These are phyloP conservation scores for Bimuria novae-zelandiae DNA, from an alignment of 2,329 filamentous ascomycete genomes.

Conservation along the genomic window DNA sequence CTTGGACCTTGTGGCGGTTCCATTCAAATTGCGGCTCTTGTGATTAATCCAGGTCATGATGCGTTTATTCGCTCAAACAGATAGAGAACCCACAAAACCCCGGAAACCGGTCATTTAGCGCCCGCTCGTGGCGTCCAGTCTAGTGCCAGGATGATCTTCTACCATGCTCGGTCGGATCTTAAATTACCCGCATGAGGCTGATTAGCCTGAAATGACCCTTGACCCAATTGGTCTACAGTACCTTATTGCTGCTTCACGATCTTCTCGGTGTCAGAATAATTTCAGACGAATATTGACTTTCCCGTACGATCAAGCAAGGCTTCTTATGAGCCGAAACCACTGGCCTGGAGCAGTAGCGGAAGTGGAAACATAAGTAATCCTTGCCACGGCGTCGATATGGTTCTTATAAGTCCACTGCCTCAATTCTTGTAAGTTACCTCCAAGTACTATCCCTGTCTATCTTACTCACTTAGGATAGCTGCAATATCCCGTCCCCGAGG, in stretches of 20 bases:
- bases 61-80: constrained; percentile 18
- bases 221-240: constrained; percentile 5
- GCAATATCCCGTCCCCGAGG: constrained; percentile 22
- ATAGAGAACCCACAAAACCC: constrained; percentile 13
- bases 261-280: not conserved
- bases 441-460: not conserved
- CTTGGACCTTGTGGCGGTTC: constrained; percentile 13
- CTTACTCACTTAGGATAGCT: not conserved
- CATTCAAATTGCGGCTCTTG: constrained; percentile 28
- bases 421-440: not conserved
- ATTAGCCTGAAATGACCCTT: constrained; percentile 37
- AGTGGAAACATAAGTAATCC: too few species aligned
- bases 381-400: too few species aligned
- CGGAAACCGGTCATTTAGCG: constrained; percentile 10
- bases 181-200: constrained; percentile 30
- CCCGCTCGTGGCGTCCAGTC: constrained; percentile 9
- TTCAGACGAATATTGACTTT: not conserved
- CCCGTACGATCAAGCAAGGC: not conserved
- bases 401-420: too few species aligned
- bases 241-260: not conserved
- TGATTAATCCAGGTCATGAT: constrained; percentile 19
- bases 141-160: constrained; percentile 8
- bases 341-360: too few species aligned
- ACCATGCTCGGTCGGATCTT: constrained; percentile 26
- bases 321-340: not conserved